phyloP scores from a whole-genome alignment of 768 basidiomycete species.

The Termitomyces sp. region DNA sequence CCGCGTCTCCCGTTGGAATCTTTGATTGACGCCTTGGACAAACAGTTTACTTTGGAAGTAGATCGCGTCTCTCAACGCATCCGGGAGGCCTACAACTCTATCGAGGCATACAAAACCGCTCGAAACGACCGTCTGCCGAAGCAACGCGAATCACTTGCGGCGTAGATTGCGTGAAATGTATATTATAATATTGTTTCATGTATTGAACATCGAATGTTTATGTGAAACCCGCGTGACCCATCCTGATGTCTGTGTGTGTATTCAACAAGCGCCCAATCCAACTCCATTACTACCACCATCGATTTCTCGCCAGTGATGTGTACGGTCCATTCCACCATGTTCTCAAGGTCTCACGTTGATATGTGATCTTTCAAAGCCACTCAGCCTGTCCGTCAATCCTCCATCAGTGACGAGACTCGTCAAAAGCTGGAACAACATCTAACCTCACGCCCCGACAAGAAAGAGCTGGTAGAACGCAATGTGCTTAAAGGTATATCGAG shows the following conservation, averaged over 20 bases:
- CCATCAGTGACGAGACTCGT: constrained; percentile 22
- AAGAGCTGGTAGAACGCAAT: constrained; percentile 62
- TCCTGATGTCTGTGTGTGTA: not conserved
- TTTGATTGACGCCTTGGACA: constrained; percentile 31
- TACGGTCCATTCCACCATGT: not conserved
- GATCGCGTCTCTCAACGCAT: constrained; percentile 20
- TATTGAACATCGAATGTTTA: not conserved
- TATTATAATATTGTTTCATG: not conserved
- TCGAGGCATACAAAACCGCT: constrained; percentile 17
- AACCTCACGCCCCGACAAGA: constrained; percentile 51
- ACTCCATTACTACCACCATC: not conserved
- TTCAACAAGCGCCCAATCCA: not conserved
- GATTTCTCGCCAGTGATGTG: not conserved
- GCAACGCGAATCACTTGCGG: not conserved
- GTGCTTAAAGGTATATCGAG: constrained; percentile 56
- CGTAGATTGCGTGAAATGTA: not conserved
- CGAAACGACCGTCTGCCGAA: not conserved
- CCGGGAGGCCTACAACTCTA: constrained; percentile 16
- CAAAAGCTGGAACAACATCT: constrained; percentile 53
- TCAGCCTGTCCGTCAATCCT: constrained; percentile 9
- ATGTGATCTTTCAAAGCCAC: not conserved
- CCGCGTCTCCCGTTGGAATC: constrained; percentile 19
- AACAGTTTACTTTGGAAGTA: constrained; percentile 25
- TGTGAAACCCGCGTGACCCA: constrained; percentile 8
- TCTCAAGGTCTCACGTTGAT: not conserved